Evolutionary conservation across 768 basidiomycete species (phyloP).

Genomic region (Termitomyces sp.): DNA sequence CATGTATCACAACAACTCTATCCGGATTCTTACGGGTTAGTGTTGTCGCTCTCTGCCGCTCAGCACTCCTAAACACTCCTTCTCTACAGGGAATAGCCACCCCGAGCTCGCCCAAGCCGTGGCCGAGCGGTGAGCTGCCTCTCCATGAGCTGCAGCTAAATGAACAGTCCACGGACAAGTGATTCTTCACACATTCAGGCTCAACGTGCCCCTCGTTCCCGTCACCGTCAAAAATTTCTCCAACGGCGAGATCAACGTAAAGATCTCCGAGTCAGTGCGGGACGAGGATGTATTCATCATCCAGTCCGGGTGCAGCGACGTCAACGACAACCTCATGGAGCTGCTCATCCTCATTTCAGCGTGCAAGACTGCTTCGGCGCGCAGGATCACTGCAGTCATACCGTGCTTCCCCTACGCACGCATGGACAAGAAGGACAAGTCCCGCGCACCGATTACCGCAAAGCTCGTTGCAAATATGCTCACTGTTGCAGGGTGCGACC

Average conservation of each 20-base stretch:
- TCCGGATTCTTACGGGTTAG: constrained; percentile 72
- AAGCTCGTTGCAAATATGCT: constrained; percentile 99
- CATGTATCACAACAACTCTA: constrained; percentile 82
- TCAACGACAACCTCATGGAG: constrained; percentile 98
- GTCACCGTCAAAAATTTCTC: constrained; percentile 88
- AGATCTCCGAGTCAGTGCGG: constrained; percentile 91
- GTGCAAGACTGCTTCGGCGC: constrained; percentile 93
- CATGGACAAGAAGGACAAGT: constrained; percentile 98
- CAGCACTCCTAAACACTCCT: constrained; percentile 12
- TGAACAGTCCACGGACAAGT: constrained; percentile 44
- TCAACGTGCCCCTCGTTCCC: constrained; percentile 83
- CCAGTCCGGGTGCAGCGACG: constrained; percentile 85
- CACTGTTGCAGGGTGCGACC: constrained; percentile 94
- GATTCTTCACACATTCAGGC: constrained; percentile 56
- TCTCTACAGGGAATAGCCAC: constrained; percentile 87
- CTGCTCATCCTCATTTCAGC: constrained; percentile 98
- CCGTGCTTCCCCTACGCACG: constrained; percentile 97
- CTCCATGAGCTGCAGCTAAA: constrained; percentile 36
- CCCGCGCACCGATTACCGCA: constrained; percentile 93
- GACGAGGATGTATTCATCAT: constrained; percentile 99
- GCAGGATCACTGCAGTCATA: constrained; percentile 95
- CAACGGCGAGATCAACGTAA: constrained; percentile 94
- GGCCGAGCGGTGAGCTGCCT: constrained; percentile 90
- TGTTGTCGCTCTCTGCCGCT: constrained; percentile 5
- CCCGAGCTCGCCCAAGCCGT: constrained; percentile 95